A percentile compares a stretch with the other conserved stretches of the same genome.
Evolutionary conservation across 306 rosid genomes (phyloP).

Genomic region (Cucurbita argyrosperma): DNA sequence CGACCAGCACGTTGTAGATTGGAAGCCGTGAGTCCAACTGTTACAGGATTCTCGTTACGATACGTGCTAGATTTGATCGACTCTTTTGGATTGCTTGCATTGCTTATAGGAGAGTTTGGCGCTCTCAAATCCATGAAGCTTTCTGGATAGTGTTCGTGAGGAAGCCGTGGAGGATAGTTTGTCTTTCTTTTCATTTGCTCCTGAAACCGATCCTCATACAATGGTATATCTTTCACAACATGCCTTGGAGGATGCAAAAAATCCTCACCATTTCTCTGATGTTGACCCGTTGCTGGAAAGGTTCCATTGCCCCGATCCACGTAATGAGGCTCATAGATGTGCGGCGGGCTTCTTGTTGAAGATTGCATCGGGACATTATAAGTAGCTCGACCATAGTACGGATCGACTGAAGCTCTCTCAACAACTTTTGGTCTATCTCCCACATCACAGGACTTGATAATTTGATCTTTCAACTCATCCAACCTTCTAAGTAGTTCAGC

Average conservation of each 20-base stretch:
- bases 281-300: conserved; percentile 9
- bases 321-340: not conserved
- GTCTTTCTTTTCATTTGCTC: conserved; percentile 15
- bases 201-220: conserved; percentile 16
- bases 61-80: conserved; percentile 11
- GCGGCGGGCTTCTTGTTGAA: not conserved
- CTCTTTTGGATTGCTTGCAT: conserved; percentile 12
- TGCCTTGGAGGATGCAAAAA: conserved; percentile 18
- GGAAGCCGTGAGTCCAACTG: not conserved
- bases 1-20: conserved; percentile 4
- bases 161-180: conserved; percentile 6
- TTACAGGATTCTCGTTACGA: not conserved
- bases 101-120: not conserved
- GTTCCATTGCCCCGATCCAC: conserved; percentile 3
- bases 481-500: conserved; percentile 27
- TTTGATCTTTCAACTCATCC: conserved; percentile 33
- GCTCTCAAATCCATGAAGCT: conserved; percentile 1
- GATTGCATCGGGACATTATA: conserved; percentile 16
- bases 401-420: conserved; percentile 20
- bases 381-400: conserved; percentile 7
- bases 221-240: conserved; percentile 12
- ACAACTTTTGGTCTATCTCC: conserved; percentile 19
- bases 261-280: conserved; percentile 12
- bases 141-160: conserved; percentile 12
- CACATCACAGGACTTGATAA: conserved; percentile 15